Evolutionary conservation across 2,329 filamentous ascomycete genomes (phyloP), one percentile per base, ranked within the genome.

Genomic region (Diaporthe longicolla): DNA sequence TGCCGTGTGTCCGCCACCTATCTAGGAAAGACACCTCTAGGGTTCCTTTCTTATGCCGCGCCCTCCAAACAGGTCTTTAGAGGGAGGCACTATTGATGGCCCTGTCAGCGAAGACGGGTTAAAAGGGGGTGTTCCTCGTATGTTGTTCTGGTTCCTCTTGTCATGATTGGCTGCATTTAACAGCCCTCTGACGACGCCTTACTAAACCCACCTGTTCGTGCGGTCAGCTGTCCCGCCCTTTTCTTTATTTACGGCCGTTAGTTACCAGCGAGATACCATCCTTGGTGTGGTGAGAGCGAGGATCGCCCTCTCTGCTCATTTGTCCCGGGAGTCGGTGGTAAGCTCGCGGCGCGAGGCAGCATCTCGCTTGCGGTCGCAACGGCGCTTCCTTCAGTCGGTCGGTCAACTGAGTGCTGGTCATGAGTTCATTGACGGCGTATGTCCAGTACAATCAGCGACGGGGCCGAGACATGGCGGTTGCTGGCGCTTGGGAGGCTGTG

Each of bases 221-320:
- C 11, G 19, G 43, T 65, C 61, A 50, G 61, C 61, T 65, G 40
- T 5, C 43, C 11, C 43, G 24, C 48, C 61, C 26, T 65, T 19
- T 3, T 3, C 11, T 15, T 17, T 5, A 6, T 24, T 50, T 65
- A 50, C 40, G 61, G 21, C 11, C 9, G 8, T 65, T 26, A 6
- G 1, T 50, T 19, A 35, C 11, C 19, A 21, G 5, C 21, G 1
- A 10, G 45, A 4, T 8, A 4, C n/a, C n/a, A 9, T 11, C 32
- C 11, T 48, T 48, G 26, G 21, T 17, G 10, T 50, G 26, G 10
- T 5, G 6, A 35, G 19, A 10, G 8, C 8, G 37, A 40, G 37
- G 10, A 40, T 40, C 11, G 10, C 37, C 37, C 37, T 15, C 37
- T 11, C 13, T 13, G 3, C 15, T 13, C 43, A 45, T 45, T 45